Conservation (phyloP, 495 filamentous ascomycete genomes). For the Penicillium bovifimosum region DNA sequence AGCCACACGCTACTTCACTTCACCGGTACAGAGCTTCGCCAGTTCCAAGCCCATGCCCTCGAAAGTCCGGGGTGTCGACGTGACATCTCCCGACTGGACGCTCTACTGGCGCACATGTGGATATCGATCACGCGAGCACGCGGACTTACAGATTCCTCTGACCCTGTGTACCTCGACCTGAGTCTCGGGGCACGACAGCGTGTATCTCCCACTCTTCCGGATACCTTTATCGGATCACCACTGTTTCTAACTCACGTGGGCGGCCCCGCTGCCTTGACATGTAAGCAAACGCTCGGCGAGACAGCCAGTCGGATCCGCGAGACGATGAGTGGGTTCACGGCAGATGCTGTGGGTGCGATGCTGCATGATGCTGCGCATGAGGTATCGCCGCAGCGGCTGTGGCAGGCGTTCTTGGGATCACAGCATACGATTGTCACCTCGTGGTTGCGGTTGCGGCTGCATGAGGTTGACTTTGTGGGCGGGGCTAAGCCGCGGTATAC, state of each 20-base stretch:
- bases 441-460: constrained; percentile 24
- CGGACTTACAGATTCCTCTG: constrained; percentile 10
- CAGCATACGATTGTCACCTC: constrained; percentile 28
- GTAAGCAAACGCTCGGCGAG: background rate
- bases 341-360: constrained; percentile 17
- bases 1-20: constrained; percentile 24
- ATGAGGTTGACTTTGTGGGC: constrained; percentile 27
- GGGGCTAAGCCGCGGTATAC: constrained; percentile 17
- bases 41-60: constrained; percentile 15
- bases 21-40: background rate
- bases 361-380: constrained; percentile 28
- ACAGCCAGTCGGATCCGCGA: constrained; percentile 19
- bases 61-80: background rate
- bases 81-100: constrained; percentile 28
- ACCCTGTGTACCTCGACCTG: constrained; percentile 22
- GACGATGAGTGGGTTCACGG: constrained; percentile 18
- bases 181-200: constrained; percentile 14
- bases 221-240: constrained; percentile 23
- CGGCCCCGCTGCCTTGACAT: constrained; percentile 7
- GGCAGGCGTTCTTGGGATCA: constrained; percentile 30
- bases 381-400: constrained; percentile 28
- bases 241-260: constrained; percentile 24
- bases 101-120: constrained; percentile 32
- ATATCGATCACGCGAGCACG: constrained; percentile 24
- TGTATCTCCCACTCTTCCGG: constrained; percentile 11